These are phyloP conservation scores for Syzygium malaccense DNA, from an alignment of 441 rosid genomes.

Conservation along the genomic window DNA sequence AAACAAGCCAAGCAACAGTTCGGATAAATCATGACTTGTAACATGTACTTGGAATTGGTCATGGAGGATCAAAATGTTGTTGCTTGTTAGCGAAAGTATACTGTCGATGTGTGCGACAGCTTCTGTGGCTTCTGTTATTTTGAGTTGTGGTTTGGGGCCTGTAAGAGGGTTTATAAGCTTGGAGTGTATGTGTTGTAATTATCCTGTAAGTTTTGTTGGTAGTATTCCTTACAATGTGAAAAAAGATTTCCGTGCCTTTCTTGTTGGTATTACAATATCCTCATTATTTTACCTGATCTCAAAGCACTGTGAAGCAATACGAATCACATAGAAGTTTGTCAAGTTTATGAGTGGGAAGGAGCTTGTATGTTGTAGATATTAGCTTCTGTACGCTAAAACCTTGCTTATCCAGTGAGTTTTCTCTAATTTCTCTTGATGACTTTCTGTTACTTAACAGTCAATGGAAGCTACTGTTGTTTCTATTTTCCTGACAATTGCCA, in stretches of 20 bases:
- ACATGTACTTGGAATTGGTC: neutral
- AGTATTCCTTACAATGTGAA: neutral
- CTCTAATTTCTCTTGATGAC: neutral
- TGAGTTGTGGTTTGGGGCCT: neutral
- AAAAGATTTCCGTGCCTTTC: neutral
- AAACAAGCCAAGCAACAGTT: constrained; percentile 21
- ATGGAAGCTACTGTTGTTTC: neutral
- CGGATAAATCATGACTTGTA: constrained; percentile 19
- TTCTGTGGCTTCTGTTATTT: neutral
- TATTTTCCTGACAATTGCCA: neutral
- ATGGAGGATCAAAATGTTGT: neutral
- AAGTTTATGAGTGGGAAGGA: neutral
- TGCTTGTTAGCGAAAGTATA: neutral
- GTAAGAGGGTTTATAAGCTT: neutral
- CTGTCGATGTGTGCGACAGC: neutral
- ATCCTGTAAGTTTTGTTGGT: neutral
- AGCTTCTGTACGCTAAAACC: neutral
- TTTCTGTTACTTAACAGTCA: neutral
- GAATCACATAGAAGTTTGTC: neutral
- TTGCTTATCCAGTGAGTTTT: neutral
- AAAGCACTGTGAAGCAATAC: neutral
- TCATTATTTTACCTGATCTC: neutral
- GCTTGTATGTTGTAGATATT: neutral
- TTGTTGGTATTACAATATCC: neutral
- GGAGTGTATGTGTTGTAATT: neutral